Evolutionary conservation across 768 basidiomycete genomes (phyloP).

Genomic region (Psilocybe cyanescens): DNA sequence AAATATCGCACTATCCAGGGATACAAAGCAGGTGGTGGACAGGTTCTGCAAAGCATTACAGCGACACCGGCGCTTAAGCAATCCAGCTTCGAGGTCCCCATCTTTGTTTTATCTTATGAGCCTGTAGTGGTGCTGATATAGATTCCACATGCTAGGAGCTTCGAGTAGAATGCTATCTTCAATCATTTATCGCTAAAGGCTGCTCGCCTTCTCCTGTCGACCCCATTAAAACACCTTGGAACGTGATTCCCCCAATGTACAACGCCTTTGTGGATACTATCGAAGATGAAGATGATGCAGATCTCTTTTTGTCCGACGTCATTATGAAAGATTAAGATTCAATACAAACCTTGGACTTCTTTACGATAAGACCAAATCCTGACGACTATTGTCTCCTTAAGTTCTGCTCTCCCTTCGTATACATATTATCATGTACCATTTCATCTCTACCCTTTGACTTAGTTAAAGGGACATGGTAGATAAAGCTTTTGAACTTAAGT

Average conservation of each 20-base stretch:
- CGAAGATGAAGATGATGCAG: conserved; percentile 11
- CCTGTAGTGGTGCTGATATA: neutral
- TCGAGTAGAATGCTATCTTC: conserved; percentile 32
- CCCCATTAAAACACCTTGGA: conserved; percentile 22
- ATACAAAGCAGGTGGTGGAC: conserved; percentile 1
- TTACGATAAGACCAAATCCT: too few species aligned
- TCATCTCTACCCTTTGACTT: too few species aligned
- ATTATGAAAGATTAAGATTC: conserved; percentile 4
- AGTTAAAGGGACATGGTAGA: neutral
- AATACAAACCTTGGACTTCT: too few species aligned
- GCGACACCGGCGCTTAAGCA: conserved; percentile 26
- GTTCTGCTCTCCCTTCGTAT: too few species aligned
- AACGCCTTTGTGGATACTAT: conserved; percentile 21
- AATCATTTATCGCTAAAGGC: conserved; percentile 28
- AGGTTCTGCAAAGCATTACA: conserved; percentile 33
- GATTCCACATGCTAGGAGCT: conserved; percentile 27
- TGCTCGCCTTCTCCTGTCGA: conserved; percentile 25
- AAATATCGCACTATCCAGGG: neutral
- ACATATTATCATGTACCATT: too few species aligned
- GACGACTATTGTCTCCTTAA: too few species aligned
- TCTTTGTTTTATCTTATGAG: neutral
- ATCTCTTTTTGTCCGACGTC: conserved; percentile 4
- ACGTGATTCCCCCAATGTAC: conserved; percentile 29
- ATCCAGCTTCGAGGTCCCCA: conserved; percentile 32
- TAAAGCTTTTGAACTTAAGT: neutral